Percentiles rank a stretch among this genome's conserved stretches.
Evolutionary conservation across 2,329 filamentous ascomycete genomes (phyloP).

Genomic region (Fusarium luffae): DNA sequence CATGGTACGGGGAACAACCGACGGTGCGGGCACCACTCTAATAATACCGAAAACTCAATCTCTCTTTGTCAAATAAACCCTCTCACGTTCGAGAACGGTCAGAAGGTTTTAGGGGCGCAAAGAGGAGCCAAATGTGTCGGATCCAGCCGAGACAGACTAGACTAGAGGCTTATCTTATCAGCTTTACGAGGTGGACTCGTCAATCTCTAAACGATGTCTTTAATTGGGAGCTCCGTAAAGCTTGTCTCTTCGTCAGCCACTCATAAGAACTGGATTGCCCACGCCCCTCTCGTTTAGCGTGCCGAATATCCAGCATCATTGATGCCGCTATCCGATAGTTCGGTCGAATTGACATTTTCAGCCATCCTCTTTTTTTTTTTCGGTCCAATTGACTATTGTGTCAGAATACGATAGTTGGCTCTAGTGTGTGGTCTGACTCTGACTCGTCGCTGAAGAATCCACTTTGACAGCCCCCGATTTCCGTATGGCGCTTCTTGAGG

Average conservation of each 20-base stretch:
- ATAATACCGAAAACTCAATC: neutral
- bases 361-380: neutral
- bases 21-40: neutral
- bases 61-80: neutral
- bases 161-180: neutral
- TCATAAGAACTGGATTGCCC: neutral
- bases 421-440: neutral
- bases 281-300: neutral
- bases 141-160: neutral
- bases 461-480: neutral
- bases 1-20: neutral
- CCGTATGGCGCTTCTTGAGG: neutral
- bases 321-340: neutral
- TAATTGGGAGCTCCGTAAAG: neutral
- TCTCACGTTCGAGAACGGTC: neutral
- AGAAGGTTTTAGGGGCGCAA: neutral
- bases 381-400: neutral
- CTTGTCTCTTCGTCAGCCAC: neutral
- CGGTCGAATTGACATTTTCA: neutral
- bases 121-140: neutral
- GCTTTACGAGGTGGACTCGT: neutral
- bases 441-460: neutral
- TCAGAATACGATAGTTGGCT: neutral
- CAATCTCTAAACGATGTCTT: neutral
- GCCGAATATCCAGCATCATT: neutral